Percentiles rank a stretch among this genome's conserved stretches.
phyloP scores from a whole-genome alignment of 768 basidiomycete species.

The Filobasidium wieringae region DNA sequence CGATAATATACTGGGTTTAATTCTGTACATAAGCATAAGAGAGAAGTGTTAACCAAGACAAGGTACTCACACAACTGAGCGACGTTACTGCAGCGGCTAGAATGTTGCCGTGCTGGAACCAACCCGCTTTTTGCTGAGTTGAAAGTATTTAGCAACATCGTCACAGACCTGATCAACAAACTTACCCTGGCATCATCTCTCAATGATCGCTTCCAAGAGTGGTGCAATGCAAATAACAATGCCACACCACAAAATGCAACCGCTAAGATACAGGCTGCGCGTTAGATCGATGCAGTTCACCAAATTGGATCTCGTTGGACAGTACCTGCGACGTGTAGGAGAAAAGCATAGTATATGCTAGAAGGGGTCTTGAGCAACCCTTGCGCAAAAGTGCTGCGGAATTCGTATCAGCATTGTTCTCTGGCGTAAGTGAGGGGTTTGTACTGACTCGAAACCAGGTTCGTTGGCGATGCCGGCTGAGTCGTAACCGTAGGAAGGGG shows the following conservation, averaged over 20 bases:
- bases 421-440: too few species aligned
- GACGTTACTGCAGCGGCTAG: background rate
- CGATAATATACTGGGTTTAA: background rate
- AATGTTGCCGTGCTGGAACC: background rate
- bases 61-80: background rate
- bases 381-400: background rate
- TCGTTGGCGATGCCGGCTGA: too few species aligned
- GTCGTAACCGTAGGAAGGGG: too few species aligned
- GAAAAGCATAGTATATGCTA: background rate
- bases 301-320: too few species aligned
- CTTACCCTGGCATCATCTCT: background rate
- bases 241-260: background rate
- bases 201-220: background rate
- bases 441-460: too few species aligned
- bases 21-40: too few species aligned
- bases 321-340: background rate
- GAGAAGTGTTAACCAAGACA: background rate
- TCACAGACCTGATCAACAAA: too few species aligned
- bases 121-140: background rate
- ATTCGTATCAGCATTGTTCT: background rate
- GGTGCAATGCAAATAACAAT: background rate
- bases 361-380: background rate
- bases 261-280: too few species aligned
- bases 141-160: too few species aligned
- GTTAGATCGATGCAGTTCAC: too few species aligned